Evolutionary conservation across 257 asterid species (phyloP).

Genomic region (Penstemon newberryi): DNA sequence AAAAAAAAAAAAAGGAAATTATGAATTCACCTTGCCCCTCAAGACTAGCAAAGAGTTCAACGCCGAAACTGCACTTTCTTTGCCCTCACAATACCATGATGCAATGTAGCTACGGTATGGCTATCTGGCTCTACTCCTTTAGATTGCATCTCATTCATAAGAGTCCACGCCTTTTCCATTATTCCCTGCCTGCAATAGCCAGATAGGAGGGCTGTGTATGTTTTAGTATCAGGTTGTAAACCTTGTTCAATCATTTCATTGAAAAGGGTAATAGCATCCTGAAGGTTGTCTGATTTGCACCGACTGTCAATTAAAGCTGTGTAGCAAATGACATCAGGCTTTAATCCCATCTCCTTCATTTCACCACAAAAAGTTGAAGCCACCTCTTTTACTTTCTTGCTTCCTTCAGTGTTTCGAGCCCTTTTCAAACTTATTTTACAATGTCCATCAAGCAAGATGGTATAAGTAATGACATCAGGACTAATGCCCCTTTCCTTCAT

Average conservation of each 20-base stretch:
- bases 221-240: conserved; percentile 57
- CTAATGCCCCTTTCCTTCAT: conserved; percentile 66
- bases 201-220: conserved; percentile 68
- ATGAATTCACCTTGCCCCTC: conserved; percentile 20
- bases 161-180: conserved; percentile 48
- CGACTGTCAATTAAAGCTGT: conserved; percentile 69
- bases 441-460: conserved; percentile 67
- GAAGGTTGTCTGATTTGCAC: conserved; percentile 65
- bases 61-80: conserved; percentile 35
- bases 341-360: conserved; percentile 51
- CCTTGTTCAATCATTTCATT: conserved; percentile 63
- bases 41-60: conserved; percentile 22
- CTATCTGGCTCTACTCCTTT: conserved; percentile 59
- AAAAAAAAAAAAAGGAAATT: background rate
- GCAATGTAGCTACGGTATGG: conserved; percentile 35
- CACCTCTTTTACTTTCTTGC: conserved; percentile 26
- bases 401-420: conserved; percentile 26
- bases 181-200: conserved; percentile 65
- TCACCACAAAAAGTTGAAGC: conserved; percentile 39
- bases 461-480: conserved; percentile 73
- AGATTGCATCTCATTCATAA: conserved; percentile 50
- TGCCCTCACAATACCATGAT: conserved; percentile 36
- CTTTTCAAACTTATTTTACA: conserved; percentile 39
- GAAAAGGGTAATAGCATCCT: conserved; percentile 63
- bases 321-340: conserved; percentile 63